Evolutionary conservation across 768 basidiomycete genomes (phyloP).

Genomic region (Boletus pseudo-olivaceus): DNA sequence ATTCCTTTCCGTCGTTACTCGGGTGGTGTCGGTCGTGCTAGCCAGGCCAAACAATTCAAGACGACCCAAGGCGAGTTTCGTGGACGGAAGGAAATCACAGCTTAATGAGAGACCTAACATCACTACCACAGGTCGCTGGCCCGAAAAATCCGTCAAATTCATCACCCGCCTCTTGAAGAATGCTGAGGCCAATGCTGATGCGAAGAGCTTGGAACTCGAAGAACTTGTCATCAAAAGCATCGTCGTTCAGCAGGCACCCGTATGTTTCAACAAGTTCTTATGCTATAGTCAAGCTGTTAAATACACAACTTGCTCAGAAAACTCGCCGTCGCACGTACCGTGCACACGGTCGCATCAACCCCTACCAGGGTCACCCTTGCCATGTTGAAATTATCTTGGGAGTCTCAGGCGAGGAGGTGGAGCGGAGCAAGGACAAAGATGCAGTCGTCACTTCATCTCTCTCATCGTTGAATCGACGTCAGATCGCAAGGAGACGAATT

Average conservation of each 20-base stretch:
- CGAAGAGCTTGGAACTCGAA: conserved; percentile 91
- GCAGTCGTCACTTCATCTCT: conserved; percentile 46
- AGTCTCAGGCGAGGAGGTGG: conserved; percentile 76
- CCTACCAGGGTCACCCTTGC: conserved; percentile 97
- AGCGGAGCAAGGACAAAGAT: conserved; percentile 86
- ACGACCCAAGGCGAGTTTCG: conserved; percentile 81
- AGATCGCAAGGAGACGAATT: conserved; percentile 83
- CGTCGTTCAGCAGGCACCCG: conserved; percentile 97
- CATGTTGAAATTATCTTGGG: conserved; percentile 94
- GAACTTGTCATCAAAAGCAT: conserved; percentile 95
- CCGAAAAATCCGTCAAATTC: conserved; percentile 97
- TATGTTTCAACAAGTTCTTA: conserved; percentile 39
- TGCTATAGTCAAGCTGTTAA: conserved; percentile 1
- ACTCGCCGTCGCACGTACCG: conserved; percentile 99
- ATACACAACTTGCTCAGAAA: conserved; percentile 53
- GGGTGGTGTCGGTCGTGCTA: conserved; percentile 92
- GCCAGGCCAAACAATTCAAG: conserved; percentile 96
- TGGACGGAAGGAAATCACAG: neutral
- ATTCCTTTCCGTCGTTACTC: conserved; percentile 96
- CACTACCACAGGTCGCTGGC: conserved; percentile 84
- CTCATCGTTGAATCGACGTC: conserved; percentile 76
- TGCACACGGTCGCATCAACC: conserved; percentile 96
- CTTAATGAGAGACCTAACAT: neutral
- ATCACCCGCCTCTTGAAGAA: conserved; percentile 95
- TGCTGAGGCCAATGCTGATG: conserved; percentile 98